These are phyloP conservation scores for Botrytis elliptica DNA, from an alignment of 2,329 filamentous ascomycete species.

Conservation along the genomic window DNA sequence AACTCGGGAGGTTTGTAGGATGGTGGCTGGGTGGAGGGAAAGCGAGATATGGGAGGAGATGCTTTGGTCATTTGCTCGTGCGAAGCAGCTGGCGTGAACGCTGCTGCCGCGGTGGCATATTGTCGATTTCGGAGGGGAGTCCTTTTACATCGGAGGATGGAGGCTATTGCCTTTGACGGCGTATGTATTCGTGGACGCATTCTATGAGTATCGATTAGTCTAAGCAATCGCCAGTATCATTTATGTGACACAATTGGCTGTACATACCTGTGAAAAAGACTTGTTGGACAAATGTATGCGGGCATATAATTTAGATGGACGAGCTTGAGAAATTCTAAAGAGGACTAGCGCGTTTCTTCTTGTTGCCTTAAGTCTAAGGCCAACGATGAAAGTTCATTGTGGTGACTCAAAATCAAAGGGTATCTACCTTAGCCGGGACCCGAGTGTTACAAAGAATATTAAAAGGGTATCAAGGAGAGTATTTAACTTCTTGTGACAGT, in stretches of 20 bases:
- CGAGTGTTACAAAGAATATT: slow-evolving; percentile 5
- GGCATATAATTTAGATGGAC: slow-evolving; percentile 12
- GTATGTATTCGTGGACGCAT: slow-evolving; percentile 52
- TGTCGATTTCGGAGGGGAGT: slow-evolving; percentile 41
- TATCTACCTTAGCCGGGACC: not conserved
- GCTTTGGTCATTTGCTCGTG: slow-evolving; percentile 49
- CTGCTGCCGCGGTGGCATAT: slow-evolving; percentile 52
- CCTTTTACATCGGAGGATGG: slow-evolving; percentile 40
- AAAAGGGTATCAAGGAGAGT: not conserved
- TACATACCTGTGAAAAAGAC: slow-evolving; percentile 23
- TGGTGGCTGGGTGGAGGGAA: slow-evolving; percentile 72
- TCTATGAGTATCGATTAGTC: slow-evolving; percentile 27
- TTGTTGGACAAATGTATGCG: slow-evolving; percentile 9
- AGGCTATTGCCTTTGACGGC: slow-evolving; percentile 36
- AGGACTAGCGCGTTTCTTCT: slow-evolving; percentile 23
- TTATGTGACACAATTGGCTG: slow-evolving; percentile 11
- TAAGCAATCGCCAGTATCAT: not conserved
- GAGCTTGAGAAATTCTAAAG: slow-evolving; percentile 30
- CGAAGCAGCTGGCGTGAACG: slow-evolving; percentile 49
- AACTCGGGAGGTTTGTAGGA: slow-evolving; percentile 83
- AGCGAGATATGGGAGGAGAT: slow-evolving; percentile 41
- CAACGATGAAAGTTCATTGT: not conserved
- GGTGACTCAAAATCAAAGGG: slow-evolving; percentile 14
- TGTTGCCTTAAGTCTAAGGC: slow-evolving; percentile 5
- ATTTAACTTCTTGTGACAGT: not conserved